A percentile compares a stretch with the other conserved stretches of the same genome.
Evolutionary conservation across 139 green algal species (phyloP).

Genomic region (Chlorella sp.): DNA sequence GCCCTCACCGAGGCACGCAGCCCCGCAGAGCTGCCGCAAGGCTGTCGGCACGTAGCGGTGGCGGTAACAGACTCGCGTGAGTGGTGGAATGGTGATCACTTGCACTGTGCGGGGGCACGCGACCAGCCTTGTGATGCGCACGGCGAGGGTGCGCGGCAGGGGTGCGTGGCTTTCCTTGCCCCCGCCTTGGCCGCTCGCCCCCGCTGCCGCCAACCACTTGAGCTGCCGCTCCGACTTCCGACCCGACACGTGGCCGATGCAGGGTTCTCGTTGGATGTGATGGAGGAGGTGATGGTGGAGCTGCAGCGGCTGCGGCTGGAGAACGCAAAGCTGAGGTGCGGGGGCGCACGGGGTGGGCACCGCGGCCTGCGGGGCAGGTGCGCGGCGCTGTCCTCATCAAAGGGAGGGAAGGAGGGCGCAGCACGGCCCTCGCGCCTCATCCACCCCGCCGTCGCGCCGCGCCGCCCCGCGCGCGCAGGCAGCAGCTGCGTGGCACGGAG

Average conservation of each 20-base stretch:
- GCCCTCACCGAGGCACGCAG: slow-evolving; percentile 8
- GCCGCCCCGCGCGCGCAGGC: neutral
- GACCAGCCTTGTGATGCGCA: neutral
- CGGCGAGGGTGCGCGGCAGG: neutral
- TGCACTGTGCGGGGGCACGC: neutral
- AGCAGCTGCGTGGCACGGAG: neutral
- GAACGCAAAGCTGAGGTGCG: neutral
- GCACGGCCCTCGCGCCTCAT: neutral
- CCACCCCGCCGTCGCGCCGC: neutral
- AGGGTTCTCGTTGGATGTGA: slow-evolving; percentile 29
- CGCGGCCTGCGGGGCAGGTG: neutral
- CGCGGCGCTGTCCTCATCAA: neutral
- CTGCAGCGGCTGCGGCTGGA: slow-evolving; percentile 10
- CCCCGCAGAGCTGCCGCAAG: slow-evolving; percentile 7
- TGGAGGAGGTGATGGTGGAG: slow-evolving; percentile 38
- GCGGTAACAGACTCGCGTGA: slow-evolving; percentile 22
- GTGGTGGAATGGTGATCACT: neutral
- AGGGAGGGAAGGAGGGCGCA: neutral
- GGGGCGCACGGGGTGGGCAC: no score
- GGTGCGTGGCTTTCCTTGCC: neutral
- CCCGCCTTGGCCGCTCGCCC: neutral
- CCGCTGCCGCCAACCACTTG: neutral
- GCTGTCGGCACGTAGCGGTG: slow-evolving; percentile 14
- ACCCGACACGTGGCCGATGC: neutral
- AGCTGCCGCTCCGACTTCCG: neutral